These are phyloP conservation scores for Globisporangium parvum DNA, from an alignment of 352 stramenopile genomes.

Conservation along the genomic window DNA sequence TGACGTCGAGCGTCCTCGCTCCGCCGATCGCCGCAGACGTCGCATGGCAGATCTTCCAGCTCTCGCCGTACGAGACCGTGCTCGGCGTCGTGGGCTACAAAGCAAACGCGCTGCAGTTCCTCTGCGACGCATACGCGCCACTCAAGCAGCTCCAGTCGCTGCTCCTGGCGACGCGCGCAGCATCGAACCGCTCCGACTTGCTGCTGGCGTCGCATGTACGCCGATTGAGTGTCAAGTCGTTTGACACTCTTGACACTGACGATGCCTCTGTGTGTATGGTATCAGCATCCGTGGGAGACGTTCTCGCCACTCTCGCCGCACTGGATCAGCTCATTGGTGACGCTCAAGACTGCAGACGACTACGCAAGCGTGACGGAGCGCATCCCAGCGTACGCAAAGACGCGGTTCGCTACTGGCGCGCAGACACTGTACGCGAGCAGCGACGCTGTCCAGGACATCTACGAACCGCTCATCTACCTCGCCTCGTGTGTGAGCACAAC, in stretches of 20 bases:
- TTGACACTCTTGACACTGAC: not conserved
- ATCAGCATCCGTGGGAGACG: constrained; percentile 82
- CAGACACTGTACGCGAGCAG: constrained; percentile 19
- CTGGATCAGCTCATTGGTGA: constrained; percentile 42
- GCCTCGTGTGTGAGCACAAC: constrained; percentile 20
- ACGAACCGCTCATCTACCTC: constrained; percentile 80
- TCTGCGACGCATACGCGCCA: constrained; percentile 61
- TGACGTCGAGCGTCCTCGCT: constrained; percentile 54
- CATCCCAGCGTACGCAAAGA: constrained; percentile 42
- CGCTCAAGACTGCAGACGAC: constrained; percentile 38
- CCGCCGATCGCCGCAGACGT: constrained; percentile 71
- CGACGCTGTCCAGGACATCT: constrained; percentile 47
- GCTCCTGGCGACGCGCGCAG: constrained; percentile 29
- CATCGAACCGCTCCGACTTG: constrained; percentile 3
- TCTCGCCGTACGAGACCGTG: constrained; percentile 71
- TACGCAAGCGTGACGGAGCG: constrained; percentile 35
- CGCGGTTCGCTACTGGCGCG: constrained; percentile 43
- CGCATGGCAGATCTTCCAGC: constrained; percentile 76
- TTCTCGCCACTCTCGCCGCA: constrained; percentile 67
- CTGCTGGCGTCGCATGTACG: constrained; percentile 43
- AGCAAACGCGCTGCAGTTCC: constrained; percentile 55
- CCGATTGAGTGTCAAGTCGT: not conserved
- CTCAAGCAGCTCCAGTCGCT: constrained; percentile 53
- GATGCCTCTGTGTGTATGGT: not conserved
- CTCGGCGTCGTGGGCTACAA: constrained; percentile 54